These are phyloP conservation scores for Chimonanthus praecox DNA, from an alignment of 164 flowering plant species.

Conservation along the genomic window DNA sequence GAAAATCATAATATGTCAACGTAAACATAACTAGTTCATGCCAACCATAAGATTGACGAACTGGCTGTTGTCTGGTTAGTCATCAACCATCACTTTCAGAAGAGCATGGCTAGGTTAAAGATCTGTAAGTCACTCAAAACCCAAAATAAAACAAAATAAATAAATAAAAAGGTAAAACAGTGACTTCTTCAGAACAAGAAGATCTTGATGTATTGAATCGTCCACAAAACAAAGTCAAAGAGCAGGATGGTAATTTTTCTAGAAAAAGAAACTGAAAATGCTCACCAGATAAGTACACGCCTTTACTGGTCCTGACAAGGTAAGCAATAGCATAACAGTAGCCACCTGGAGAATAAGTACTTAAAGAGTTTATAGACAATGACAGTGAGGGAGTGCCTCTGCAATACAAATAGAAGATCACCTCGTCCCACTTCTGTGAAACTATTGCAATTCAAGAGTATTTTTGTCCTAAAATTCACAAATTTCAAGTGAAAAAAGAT, in stretches of 20 bases:
- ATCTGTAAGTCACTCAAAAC: too few relatives aligned
- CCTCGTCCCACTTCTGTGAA: not conserved
- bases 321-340: constrained; percentile 65
- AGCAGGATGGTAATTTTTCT: not conserved
- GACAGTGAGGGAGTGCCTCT: not conserved
- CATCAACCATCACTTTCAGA: too few relatives aligned
- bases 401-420: not conserved
- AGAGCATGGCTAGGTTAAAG: too few relatives aligned
- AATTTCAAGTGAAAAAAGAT: not conserved
- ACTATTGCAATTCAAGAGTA: not conserved
- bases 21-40: not conserved
- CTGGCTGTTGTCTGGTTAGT: too few relatives aligned
- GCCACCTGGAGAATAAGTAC: constrained; percentile 52
- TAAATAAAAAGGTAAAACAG: too few relatives aligned
- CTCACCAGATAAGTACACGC: constrained; percentile 74
- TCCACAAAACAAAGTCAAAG: not conserved
- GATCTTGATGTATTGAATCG: not conserved
- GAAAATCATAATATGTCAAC: too few relatives aligned
- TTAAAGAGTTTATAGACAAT: not conserved
- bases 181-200: not conserved
- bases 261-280: not conserved
- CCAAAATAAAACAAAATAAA: too few relatives aligned
- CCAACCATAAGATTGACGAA: too few relatives aligned
- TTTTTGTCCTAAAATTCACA: constrained; percentile 1
- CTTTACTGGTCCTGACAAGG: constrained; percentile 85